Evolutionary conservation across 208 protist species (phyloP), one percentile per base, ranked within the genome.

Genomic region (Trypanosoma congolense): DNA sequence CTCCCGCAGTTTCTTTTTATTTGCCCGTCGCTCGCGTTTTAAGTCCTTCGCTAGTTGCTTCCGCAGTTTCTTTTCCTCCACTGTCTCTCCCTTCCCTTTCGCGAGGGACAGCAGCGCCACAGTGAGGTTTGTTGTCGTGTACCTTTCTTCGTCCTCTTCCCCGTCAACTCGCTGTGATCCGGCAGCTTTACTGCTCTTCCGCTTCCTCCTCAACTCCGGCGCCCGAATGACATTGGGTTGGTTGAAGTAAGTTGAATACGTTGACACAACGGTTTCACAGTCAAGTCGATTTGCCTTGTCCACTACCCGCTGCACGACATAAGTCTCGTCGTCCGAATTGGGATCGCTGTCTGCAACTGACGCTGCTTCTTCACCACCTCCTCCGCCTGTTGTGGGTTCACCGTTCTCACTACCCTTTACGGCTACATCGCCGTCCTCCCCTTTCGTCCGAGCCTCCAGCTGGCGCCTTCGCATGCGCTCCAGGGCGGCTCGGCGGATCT

Each of bases 191-290:
- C 48, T 16, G 52, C 60, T 63, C 48, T 56, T 66, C 18, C 33
- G 45, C 51, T 61, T 50, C 35, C 53, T 66, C 33, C 38, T 35
- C 58, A 51, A 18, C 5, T 47, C 5, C 0, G 79, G 68, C 1
- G 84, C 69, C n/a, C 68, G 50, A 61, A 96, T 90, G 2, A 93
- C 70, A 53, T 90, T 91, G 10, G 89, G 89, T 51, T 96, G 89
- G 58, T 96, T 93, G 70, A 82, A 87, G 58, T 91, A 88, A 8
- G 77, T 92, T 0, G 80, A 89, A 57, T 80, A 82, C 9, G 75
- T 59, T 43, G 75, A 90, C 14, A 93, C 65, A 16, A 70, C 85
- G 0, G 80, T 96, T 56, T 96, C 89, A 59, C 81, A 90, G 68
- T 96, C 89, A 22, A 91, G 31, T 25, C 72, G 79, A 36, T 73